These are phyloP conservation scores for Trapa incisa DNA, from an alignment of 345 rosid genomes.

Conservation along the genomic window DNA sequence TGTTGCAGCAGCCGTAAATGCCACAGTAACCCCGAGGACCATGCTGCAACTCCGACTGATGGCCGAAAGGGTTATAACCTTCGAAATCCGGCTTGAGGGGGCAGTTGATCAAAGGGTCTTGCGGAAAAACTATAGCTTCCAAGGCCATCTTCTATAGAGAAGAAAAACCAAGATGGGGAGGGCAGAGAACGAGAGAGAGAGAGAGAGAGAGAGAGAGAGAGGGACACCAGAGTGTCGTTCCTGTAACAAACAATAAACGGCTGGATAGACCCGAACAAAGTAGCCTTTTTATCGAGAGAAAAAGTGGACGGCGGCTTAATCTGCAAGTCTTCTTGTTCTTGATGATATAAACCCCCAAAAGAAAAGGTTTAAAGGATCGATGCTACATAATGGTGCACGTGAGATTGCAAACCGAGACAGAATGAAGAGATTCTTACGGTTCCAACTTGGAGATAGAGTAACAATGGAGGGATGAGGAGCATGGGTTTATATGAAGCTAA, in stretches of 20 bases:
- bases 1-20: conserved; percentile 6
- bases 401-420: conserved; percentile 17
- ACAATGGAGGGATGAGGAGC: not conserved
- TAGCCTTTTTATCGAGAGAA: conserved; percentile 5
- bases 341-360: not conserved
- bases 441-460: conserved; percentile 11
- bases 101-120: conserved; percentile 35
- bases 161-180: not conserved
- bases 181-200: too few species aligned
- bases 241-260: conserved; percentile 2
- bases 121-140: conserved; percentile 47
- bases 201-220: too few species aligned
- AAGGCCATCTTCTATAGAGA: conserved; percentile 34
- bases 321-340: not conserved
- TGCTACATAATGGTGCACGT: conserved; percentile 25
- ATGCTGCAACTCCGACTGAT: not conserved
- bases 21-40: conserved; percentile 1
- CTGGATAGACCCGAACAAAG: conserved; percentile 6
- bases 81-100: conserved; percentile 17
- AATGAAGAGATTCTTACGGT: conserved; percentile 2
- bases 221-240: too few species aligned
- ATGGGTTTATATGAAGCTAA: too few species aligned
- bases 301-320: too few species aligned
- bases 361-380: not conserved
- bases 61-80: conserved; percentile 2